Percentiles rank a stretch among this genome's conserved stretches.
Conservation (phyloP, 208 protist species). For the Trypanosoma boissoni region DNA sequence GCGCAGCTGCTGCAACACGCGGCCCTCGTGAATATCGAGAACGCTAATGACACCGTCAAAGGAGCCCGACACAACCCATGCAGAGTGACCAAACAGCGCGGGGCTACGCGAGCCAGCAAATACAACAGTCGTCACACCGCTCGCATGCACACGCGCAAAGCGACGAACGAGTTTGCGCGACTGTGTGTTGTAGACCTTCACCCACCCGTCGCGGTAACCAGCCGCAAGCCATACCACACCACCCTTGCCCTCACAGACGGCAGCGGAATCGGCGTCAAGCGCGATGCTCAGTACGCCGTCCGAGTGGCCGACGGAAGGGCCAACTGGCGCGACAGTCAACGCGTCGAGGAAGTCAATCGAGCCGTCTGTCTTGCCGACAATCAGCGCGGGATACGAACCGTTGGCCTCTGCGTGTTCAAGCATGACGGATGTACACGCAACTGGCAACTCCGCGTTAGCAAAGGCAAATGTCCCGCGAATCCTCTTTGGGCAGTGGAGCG, state of each 20-base stretch:
- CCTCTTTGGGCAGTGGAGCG: conserved; percentile 30
- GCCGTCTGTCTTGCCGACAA: conserved; percentile 64
- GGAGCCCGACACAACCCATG: conserved; percentile 55
- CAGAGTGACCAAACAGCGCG: conserved; percentile 43
- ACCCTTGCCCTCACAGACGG: neutral
- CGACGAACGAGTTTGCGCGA: conserved; percentile 67
- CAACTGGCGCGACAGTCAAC: conserved; percentile 22
- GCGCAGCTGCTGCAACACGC: conserved; percentile 29
- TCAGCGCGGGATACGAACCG: conserved; percentile 11
- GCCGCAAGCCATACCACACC: conserved; percentile 56
- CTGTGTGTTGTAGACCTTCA: conserved; percentile 76
- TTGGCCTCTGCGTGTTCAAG: neutral
- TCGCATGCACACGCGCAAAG: conserved; percentile 55
- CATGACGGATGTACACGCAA: conserved; percentile 27
- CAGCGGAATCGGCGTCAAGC: conserved; percentile 20
- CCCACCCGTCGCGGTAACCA: conserved; percentile 76
- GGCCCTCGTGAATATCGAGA: conserved; percentile 49
- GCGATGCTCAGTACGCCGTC: conserved; percentile 48
- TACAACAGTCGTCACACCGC: conserved; percentile 57
- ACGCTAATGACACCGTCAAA: conserved; percentile 66
- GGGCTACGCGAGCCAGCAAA: conserved; percentile 45
- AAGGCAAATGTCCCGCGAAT: conserved; percentile 34
- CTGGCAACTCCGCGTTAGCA: conserved; percentile 20
- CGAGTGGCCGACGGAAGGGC: conserved; percentile 42
- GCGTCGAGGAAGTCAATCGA: conserved; percentile 53